phyloP scores from a whole-genome alignment of 257 asterid species.

The Lantana camara region DNA sequence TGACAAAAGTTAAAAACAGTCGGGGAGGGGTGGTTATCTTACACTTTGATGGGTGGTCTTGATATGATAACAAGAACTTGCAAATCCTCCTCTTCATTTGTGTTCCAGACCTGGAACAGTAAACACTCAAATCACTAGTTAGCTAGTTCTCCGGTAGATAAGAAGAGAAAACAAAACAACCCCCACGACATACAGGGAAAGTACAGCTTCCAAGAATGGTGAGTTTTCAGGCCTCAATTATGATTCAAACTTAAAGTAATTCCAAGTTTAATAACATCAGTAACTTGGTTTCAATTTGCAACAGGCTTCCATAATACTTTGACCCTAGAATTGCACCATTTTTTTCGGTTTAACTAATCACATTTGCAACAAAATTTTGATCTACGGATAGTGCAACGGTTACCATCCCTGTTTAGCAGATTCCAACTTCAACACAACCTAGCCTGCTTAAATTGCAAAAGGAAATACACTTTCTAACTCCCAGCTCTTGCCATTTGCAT shows the following conservation, averaged over 20 bases:
- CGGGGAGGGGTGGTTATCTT: slow-evolving; percentile 29
- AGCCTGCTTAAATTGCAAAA: not conserved
- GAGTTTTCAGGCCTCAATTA: not conserved
- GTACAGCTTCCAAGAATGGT: not conserved
- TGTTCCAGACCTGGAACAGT: slow-evolving; percentile 69
- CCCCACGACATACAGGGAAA: slow-evolving; percentile 2
- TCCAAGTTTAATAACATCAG: not conserved
- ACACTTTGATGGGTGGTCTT: slow-evolving; percentile 93
- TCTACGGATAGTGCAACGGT: too few species aligned
- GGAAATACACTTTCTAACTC: not conserved
- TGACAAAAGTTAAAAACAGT: too few species aligned
- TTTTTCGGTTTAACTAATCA: not conserved
- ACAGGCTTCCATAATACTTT: not conserved
- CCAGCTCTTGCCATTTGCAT: not conserved
- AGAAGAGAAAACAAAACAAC: not conserved
- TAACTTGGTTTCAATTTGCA: not conserved
- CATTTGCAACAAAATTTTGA: slow-evolving; percentile 10
- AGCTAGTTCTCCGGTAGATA: slow-evolving; percentile 1
- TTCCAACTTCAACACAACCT: too few species aligned
- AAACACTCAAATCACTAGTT: not conserved
- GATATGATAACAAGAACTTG: slow-evolving; percentile 78
- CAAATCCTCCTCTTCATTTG: slow-evolving; percentile 64
- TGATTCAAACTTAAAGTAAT: slow-evolving; percentile 6
- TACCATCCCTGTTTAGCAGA: not conserved
- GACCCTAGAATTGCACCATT: too few species aligned